phyloP scores from a whole-genome alignment of 805 yeast species.

The Hanseniaspora mollemarum region DNA sequence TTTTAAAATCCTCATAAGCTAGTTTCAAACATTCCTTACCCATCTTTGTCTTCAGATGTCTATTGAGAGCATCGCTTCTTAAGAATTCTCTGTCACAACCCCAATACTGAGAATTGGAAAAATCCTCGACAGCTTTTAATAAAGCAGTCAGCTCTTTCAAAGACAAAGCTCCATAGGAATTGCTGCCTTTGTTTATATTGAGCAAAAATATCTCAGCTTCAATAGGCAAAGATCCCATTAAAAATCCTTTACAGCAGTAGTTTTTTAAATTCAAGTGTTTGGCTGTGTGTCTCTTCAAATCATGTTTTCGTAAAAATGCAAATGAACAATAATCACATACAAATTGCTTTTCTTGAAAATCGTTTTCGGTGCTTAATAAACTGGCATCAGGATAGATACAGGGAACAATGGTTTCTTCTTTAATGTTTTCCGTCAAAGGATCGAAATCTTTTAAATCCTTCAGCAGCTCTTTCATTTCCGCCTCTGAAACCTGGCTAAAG shows the following conservation, averaged over 20 bases:
- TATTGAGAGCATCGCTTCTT: slow-evolving; percentile 63
- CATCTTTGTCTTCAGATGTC: slow-evolving; percentile 71
- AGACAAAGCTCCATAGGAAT: neutral
- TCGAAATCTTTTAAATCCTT: slow-evolving; percentile 3
- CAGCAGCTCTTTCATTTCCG: neutral
- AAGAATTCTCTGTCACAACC: slow-evolving; percentile 76
- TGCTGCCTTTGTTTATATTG: neutral
- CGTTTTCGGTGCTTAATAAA: too few relatives aligned
- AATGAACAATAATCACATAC: slow-evolving; percentile 64
- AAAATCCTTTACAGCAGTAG: slow-evolving; percentile 9
- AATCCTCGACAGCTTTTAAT: neutral
- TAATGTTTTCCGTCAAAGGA: neutral
- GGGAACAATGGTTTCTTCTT: neutral
- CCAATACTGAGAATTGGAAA: slow-evolving; percentile 34
- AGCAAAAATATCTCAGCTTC: neutral
- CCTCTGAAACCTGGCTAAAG: slow-evolving; percentile 4
- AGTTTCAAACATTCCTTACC: slow-evolving; percentile 64
- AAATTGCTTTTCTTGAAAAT: slow-evolving; percentile 44
- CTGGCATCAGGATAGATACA: too few relatives aligned
- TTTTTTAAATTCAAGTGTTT: slow-evolving; percentile 36
- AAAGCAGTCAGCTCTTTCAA: neutral
- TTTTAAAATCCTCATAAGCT: slow-evolving; percentile 41
- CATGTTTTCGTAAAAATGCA: slow-evolving; percentile 73
- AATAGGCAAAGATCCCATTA: slow-evolving; percentile 1
- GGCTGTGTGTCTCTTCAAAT: slow-evolving; percentile 63